A percentile compares a stretch with the other conserved stretches of the same genome.
phyloP scores from a whole-genome alignment of 495 filamentous ascomycete genomes.

The Neurospora hispaniola region DNA sequence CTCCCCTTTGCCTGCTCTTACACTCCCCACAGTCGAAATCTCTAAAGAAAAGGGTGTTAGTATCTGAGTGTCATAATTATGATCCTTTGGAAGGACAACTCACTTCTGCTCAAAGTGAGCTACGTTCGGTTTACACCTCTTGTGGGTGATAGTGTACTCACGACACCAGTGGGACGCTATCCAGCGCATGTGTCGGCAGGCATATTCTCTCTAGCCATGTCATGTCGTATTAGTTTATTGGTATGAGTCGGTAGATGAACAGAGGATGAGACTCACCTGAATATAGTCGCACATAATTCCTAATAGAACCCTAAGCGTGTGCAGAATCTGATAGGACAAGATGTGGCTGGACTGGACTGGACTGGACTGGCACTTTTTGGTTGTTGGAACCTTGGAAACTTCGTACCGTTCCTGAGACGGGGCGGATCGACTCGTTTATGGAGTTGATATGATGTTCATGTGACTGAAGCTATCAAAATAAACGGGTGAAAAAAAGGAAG shows the following conservation, averaged over 20 bases:
- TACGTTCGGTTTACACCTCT: conserved; percentile 16
- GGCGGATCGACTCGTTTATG: not conserved
- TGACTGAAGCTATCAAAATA: not conserved
- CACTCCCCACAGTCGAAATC: conserved; percentile 16
- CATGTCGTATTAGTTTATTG: not conserved
- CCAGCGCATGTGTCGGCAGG: conserved; percentile 19
- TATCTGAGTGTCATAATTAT: not conserved
- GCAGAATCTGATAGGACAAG: not conserved
- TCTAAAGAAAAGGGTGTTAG: not conserved
- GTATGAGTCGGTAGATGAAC: not conserved
- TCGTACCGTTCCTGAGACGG: not conserved
- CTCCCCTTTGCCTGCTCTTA: conserved; percentile 6
- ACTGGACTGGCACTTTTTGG: not conserved
- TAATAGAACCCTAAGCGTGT: not conserved
- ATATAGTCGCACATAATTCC: conserved; percentile 11
- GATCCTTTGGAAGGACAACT: not conserved
- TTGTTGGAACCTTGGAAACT: not conserved
- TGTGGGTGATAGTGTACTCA: conserved; percentile 14
- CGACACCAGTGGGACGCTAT: conserved; percentile 19
- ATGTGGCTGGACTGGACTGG: not conserved
- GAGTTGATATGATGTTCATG: not conserved
- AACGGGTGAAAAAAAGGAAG: not conserved
- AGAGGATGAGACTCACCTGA: conserved; percentile 1
- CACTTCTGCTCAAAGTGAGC: conserved; percentile 15
- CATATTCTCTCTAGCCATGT: conserved; percentile 10